Evolutionary conservation across 352 stramenopile species (phyloP).

Genomic region (Achlya hypogyna): DNA sequence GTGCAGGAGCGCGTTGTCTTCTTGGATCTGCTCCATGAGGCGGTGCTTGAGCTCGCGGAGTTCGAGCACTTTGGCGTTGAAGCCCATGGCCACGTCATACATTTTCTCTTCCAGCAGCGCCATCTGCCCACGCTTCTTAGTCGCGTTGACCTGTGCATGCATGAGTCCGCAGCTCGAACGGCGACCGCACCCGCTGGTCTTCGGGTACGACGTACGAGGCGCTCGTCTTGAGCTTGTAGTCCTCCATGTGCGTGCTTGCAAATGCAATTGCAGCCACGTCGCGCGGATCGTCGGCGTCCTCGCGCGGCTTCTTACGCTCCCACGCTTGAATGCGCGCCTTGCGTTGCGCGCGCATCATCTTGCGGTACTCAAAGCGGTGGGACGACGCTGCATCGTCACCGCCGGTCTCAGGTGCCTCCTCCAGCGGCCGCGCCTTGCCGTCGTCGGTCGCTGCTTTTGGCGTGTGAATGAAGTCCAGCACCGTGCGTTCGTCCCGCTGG

Average conservation of each 20-base stretch:
- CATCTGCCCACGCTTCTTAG: slow-evolving; percentile 85
- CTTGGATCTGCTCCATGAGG: slow-evolving; percentile 59
- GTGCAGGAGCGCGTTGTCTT: slow-evolving; percentile 42
- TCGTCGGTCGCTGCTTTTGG: not conserved
- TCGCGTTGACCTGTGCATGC: slow-evolving; percentile 56
- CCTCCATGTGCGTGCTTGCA: slow-evolving; percentile 81
- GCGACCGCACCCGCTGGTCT: slow-evolving; percentile 40
- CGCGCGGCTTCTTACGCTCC: slow-evolving; percentile 64
- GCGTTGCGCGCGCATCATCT: slow-evolving; percentile 57
- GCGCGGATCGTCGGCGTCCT: slow-evolving; percentile 84
- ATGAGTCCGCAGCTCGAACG: not conserved
- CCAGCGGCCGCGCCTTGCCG: not conserved
- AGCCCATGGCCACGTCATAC: slow-evolving; percentile 67
- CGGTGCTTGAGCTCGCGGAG: slow-evolving; percentile 83
- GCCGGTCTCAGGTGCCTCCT: not conserved
- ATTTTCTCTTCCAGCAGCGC: slow-evolving; percentile 74
- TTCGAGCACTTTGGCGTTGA: slow-evolving; percentile 87
- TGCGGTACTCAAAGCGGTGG: slow-evolving; percentile 75
- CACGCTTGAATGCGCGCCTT: slow-evolving; percentile 54
- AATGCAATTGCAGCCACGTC: slow-evolving; percentile 87
- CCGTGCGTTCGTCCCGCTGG: slow-evolving; percentile 27
- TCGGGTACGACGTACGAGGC: slow-evolving; percentile 84
- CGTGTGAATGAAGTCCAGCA: slow-evolving; percentile 52
- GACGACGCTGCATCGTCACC: slow-evolving; percentile 23
- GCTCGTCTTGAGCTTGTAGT: slow-evolving; percentile 88